Conservation (phyloP, 2,329 filamentous ascomycete species). For the Scedosporium apiospermum region DNA sequence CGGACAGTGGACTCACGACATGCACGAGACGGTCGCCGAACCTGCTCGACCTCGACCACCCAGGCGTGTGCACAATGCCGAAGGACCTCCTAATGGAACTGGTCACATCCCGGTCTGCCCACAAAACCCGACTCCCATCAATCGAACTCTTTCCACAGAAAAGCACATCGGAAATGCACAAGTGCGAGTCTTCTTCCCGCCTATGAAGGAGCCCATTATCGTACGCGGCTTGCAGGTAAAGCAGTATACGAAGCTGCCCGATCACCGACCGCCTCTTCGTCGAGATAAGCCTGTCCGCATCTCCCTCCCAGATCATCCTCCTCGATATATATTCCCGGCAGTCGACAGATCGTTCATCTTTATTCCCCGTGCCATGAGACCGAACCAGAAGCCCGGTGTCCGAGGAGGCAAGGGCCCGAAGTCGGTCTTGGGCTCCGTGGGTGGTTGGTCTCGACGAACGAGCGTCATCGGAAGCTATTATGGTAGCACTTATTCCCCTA, state of each 20-base stretch:
- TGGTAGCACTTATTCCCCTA: constrained; percentile 75
- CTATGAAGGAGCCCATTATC: constrained; percentile 60
- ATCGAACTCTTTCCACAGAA: constrained; percentile 73
- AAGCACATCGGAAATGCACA: constrained; percentile 76
- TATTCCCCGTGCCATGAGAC: constrained; percentile 85
- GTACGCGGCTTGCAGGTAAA: constrained; percentile 74
- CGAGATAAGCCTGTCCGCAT: constrained; percentile 95
- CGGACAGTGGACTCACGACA: constrained; percentile 84
- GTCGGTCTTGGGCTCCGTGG: constrained; percentile 59
- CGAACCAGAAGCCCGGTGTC: constrained; percentile 80
- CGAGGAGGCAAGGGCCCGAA: constrained; percentile 57
- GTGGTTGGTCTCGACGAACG: constrained; percentile 66
- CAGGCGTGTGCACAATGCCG: constrained; percentile 22
- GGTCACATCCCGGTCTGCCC: constrained; percentile 46
- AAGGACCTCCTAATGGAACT: constrained; percentile 45
- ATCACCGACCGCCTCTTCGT: constrained; percentile 86
- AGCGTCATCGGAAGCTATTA: constrained; percentile 66
- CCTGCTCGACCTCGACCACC: constrained; percentile 31
- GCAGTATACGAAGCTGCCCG: constrained; percentile 87
- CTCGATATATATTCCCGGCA: constrained; percentile 85
- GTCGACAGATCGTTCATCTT: constrained; percentile 93
- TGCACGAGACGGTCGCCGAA: constrained; percentile 65
- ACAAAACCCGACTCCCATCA: constrained; percentile 55
- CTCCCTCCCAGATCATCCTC: constrained; percentile 69
- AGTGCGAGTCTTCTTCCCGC: constrained; percentile 70